Evolutionary conservation across 768 basidiomycete genomes (phyloP), one percentile per base, ranked within the genome.

Genomic region (Daedalea quercina): DNA sequence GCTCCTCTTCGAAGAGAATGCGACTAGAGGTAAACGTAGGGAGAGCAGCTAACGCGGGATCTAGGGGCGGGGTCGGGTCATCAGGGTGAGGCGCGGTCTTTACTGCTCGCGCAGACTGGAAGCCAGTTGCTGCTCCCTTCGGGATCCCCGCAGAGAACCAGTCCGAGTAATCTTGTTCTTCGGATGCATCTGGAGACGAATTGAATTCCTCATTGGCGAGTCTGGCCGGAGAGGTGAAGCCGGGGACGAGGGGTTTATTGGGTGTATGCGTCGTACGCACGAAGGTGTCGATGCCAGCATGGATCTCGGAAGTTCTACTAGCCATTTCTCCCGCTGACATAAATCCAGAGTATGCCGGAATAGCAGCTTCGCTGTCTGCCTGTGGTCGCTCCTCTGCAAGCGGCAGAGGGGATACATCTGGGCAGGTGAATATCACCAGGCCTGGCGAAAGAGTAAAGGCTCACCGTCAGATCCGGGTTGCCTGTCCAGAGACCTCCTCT

Each of bases 71-170:
- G 12, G 20, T 23, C 9, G 20, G 8, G 9, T 37, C 24, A 19
- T 24, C 17, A 8, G 34, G 12, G 6, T 2, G 19, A 41, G 13
- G n/a, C 19, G 26, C 25, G 34, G 35, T n/a, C 24, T 33, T 31
- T 3, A 56, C 22, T 3, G 44, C 15, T 34, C 43, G 56, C 2
- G 57, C 60, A 9, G 57, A 55, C 25, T 58, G 57, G 37, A 61
- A 61, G 1, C 54, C 53, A 12, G 47, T n/a, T 0, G 44, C 50
- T 20, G 33, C 48, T 8, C 40, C 50, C 2, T 55, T 48, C 12
- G 43, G 23, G 15, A 44, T 15, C 13, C 44, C 47, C 3, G 55
- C 24, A 17, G 22, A 55, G 45, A 58, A 50, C 55, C 54, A 61
- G 11, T 51, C 31, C 1, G 52, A 35, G 7, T 50, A 13, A 22